Base-by-base conservation (phyloP, 371 early-diverging fungal species). In the Rhizopus sp. region DNA sequence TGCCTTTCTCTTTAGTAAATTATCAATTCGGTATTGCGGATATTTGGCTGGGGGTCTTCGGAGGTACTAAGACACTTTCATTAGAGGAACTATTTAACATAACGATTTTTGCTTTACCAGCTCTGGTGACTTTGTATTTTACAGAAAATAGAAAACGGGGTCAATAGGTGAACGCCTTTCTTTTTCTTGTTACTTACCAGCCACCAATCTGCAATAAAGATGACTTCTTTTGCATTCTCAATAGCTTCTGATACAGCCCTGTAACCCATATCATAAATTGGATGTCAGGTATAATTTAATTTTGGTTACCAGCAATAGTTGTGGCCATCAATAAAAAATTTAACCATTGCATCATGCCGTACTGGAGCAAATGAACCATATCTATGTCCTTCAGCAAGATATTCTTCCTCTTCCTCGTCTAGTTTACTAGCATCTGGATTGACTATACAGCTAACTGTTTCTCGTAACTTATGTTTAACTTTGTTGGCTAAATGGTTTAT, bases 181-280 rank as follows among this genome's bases (percentile, higher is more conserved):
- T 29, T 30, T 48, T 13, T 48, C 38, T 10, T 33, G 10, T 16
- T 7, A 62, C 65, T 73, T 76, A 85, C 86, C 77, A 93, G 73
- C 92, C 95, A 96, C 97, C 97, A 97, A 70, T 93, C 97, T 32
- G 82, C 84, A 62, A 95, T 94, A 64, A 88, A 94, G 45, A 95
- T 88, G 48, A 77, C 79, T 44, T 82, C 78, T 44, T 81, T 81
- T 23, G 96, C 95, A 39, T 75, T 75, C 53, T 83, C 77, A 62
- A 95, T 78, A 31, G 91, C 89, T 57, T 91, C 90, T 3, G 90
- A 85, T 9, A 93, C 77, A 9, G 88, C 88, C 78, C 78, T 78
- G 29, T 4, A 35, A 39, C 31, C 13, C 1, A 33, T 13, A 3
- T 5, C 23, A 23, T 23, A 23, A 23, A 23, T 23, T 23, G 23